A percentile compares a stretch with the other conserved stretches of the same genome.
These are phyloP conservation scores for Ammopiptanthus mongolicus DNA, from an alignment of 306 rosid species.

Conservation along the genomic window DNA sequence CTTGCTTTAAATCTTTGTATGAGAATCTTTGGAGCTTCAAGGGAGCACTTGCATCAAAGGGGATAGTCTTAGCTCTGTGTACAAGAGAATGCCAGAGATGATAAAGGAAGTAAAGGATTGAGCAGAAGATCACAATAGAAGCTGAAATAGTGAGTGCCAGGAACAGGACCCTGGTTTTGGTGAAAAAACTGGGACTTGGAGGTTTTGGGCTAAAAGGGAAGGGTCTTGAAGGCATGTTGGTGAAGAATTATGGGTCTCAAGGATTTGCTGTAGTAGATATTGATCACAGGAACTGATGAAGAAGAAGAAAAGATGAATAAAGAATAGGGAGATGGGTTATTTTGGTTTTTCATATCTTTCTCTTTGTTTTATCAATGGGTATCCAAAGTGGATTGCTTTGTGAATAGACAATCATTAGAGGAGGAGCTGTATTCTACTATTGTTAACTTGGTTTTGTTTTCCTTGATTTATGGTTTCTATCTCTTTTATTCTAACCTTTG, in stretches of 20 bases:
- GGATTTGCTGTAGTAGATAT: background rate
- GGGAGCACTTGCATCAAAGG: slow-evolving; percentile 77
- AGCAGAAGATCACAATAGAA: slow-evolving; percentile 60
- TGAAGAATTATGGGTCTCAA: slow-evolving; percentile 16
- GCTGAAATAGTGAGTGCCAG: slow-evolving; percentile 79
- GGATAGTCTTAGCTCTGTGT: slow-evolving; percentile 69
- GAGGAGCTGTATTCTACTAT: slow-evolving; percentile 28
- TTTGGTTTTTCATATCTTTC: slow-evolving; percentile 26
- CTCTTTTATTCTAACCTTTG: background rate
- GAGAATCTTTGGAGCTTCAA: slow-evolving; percentile 78
- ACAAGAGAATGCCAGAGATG: slow-evolving; percentile 68
- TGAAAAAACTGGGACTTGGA: slow-evolving; percentile 40
- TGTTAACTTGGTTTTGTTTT: slow-evolving; percentile 21
- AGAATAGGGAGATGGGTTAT: slow-evolving; percentile 18
- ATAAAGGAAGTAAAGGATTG: slow-evolving; percentile 73
- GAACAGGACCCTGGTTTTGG: slow-evolving; percentile 62
- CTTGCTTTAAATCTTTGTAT: slow-evolving; percentile 72
- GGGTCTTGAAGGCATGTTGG: slow-evolving; percentile 78
- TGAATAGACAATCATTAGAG: slow-evolving; percentile 47
- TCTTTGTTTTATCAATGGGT: slow-evolving; percentile 22
- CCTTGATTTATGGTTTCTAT: slow-evolving; percentile 33
- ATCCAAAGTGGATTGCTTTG: slow-evolving; percentile 82
- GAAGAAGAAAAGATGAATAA: slow-evolving; percentile 21
- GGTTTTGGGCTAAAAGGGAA: slow-evolving; percentile 33
- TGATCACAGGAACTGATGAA: slow-evolving; percentile 26